Base-by-base conservation (phyloP, 2,329 filamentous ascomycete genomes). In the Aspergillus eucalypticola region DNA sequence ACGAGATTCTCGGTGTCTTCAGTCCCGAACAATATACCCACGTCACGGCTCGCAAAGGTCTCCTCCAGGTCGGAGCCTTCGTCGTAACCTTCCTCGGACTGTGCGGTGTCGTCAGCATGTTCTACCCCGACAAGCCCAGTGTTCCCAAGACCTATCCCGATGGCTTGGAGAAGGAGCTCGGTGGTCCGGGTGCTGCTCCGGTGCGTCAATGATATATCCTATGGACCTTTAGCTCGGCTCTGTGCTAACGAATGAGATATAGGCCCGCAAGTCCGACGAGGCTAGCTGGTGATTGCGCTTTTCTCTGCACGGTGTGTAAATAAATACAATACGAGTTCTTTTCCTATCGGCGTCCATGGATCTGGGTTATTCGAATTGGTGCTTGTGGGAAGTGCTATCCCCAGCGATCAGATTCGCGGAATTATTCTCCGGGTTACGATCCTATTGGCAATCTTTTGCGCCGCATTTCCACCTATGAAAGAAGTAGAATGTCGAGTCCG, bases 1-100 rank as follows among this genome's bases (percentile, higher is more conserved):
- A 97, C 78, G 96, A 99, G 76, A 84, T 92, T 60, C 83, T 98
- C 60, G 93, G 92, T 69, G 89, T 96, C 66, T 94, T 99, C 79
- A 90, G 91, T 54, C 87, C 92, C 2, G 88, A 95, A 76, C 89
- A 93, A 71, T 98, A 99, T 81, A 95, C 88, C 58, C 94, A 95
- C 83, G 85, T 86, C 72, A 89, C 85, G 53, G 82, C 93, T 15
- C 85, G 86, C 64, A 92, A 88, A 73, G 91, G 86, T 60, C 74
- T 88, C 38, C 71, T 88, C 61, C 87, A 92, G 79, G 78, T 93
- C 64, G 88, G 86, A 60, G 79, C 79, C 64, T 93, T 93, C 73
- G 76, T 92, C 48, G 81, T 80, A 21, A 79, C 81, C 56, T 84
- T 92, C 66, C 73, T 91, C 35, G 82, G 83, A 53, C 75, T 93